These are phyloP conservation scores for Pelargonium fulgidum DNA, from an alignment of 441 rosid genomes.

Conservation along the genomic window DNA sequence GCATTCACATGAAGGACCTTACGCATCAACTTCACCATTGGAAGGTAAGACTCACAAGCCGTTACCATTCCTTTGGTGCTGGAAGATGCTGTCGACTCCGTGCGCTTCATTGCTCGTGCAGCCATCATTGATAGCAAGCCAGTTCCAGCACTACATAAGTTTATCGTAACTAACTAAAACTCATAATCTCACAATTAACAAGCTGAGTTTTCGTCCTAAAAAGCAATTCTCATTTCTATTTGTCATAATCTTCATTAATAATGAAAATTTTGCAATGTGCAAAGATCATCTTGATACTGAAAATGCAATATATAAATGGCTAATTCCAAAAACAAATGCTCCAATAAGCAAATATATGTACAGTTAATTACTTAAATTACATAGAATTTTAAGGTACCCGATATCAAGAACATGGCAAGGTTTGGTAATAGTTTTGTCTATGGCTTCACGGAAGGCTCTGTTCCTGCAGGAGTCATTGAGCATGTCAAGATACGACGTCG, in stretches of 20 bases:
- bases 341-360: background rate
- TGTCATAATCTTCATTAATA: background rate
- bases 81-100: conserved; percentile 17
- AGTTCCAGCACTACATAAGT: conserved; percentile 81
- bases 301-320: background rate
- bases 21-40: conserved; percentile 88
- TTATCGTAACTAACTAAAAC: background rate
- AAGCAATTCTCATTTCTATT: background rate
- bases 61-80: conserved; percentile 44
- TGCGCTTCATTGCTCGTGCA: conserved; percentile 57
- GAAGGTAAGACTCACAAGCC: conserved; percentile 92
- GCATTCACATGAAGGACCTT: conserved; percentile 68
- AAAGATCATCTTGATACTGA: background rate
- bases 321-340: background rate
- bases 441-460: conserved; percentile 63
- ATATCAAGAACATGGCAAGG: conserved; percentile 90
- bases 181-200: background rate
- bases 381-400: conserved; percentile 39
- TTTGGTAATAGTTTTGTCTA: conserved; percentile 58
- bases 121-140: conserved; percentile 97
- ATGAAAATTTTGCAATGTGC: conserved; percentile 2
- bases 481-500: conserved; percentile 91
- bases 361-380: conserved; percentile 1
- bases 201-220: background rate
- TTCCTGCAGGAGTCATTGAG: conserved; percentile 78